These are phyloP conservation scores for Myriosclerotinia curreyana DNA, from an alignment of 2,329 filamentous ascomycete species.

Conservation along the genomic window DNA sequence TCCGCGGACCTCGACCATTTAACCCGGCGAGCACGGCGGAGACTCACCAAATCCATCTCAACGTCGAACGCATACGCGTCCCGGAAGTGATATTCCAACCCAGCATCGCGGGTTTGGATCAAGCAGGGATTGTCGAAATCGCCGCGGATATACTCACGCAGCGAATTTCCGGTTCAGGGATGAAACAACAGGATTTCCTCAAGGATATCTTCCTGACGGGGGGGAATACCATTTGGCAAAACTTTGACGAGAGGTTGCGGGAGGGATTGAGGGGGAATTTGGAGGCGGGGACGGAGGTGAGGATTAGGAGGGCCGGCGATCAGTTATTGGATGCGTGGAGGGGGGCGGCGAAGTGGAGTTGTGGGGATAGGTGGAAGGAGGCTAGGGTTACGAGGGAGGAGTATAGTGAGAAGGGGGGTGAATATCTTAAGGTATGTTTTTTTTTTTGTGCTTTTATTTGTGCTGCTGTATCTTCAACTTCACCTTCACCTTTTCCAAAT, in stretches of 20 bases:
- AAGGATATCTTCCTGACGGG: constrained; percentile 90
- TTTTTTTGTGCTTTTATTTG: background rate
- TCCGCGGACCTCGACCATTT: constrained; percentile 82
- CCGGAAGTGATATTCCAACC: constrained; percentile 93
- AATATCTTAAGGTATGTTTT: constrained; percentile 75
- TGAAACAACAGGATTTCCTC: constrained; percentile 65
- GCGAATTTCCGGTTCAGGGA: constrained; percentile 58
- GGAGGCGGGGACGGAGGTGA: constrained; percentile 52
- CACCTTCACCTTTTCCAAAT: background rate
- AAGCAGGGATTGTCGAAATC: constrained; percentile 90
- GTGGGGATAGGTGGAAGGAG: constrained; percentile 55
- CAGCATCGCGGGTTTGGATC: constrained; percentile 85
- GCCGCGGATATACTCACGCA: constrained; percentile 85
- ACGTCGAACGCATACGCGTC: constrained; percentile 92
- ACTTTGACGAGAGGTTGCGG: constrained; percentile 79
- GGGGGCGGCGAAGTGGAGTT: constrained; percentile 83
- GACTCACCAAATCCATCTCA: constrained; percentile 86
- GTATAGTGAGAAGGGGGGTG: constrained; percentile 85
- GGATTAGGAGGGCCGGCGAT: constrained; percentile 62
- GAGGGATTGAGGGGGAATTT: constrained; percentile 70
- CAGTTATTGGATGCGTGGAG: constrained; percentile 87
- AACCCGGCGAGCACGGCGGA: constrained; percentile 76
- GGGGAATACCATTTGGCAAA: constrained; percentile 82
- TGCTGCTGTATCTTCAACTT: background rate
- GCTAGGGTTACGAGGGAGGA: constrained; percentile 75